Evolutionary conservation across 1,284 basidiomycete species (phyloP).

Genomic region (Ceratobasidium sp.): DNA sequence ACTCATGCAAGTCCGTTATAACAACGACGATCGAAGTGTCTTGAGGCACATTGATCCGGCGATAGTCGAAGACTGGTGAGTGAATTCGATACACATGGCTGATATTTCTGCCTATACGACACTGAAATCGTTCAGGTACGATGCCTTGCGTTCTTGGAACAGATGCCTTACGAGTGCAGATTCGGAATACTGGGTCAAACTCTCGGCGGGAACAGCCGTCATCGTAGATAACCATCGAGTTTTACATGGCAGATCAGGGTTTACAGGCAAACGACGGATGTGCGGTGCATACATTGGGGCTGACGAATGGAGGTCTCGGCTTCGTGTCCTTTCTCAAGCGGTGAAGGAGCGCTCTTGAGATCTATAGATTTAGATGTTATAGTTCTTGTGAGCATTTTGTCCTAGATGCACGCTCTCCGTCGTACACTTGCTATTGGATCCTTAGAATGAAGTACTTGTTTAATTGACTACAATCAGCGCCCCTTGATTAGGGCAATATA

Average conservation of each 20-base stretch:
- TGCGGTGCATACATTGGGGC: conserved; percentile 95
- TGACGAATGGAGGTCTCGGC: conserved; percentile 89
- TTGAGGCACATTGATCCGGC: conserved; percentile 72
- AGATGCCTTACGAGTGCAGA: conserved; percentile 80
- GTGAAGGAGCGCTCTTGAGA: conserved; percentile 37
- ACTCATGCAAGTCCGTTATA: conserved; percentile 89
- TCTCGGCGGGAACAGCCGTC: conserved; percentile 87
- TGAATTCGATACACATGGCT: conserved; percentile 12
- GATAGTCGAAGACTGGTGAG: conserved; percentile 79
- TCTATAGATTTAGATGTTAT: too few relatives aligned
- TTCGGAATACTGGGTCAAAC: conserved; percentile 92
- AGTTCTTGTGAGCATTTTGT: too few relatives aligned
- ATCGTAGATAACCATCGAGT: conserved; percentile 96
- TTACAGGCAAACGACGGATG: conserved; percentile 89
- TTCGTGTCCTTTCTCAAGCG: conserved; percentile 73
- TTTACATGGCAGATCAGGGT: conserved; percentile 91
- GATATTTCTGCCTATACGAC: neutral
- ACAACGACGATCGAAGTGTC: conserved; percentile 93
- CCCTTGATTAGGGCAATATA: conserved; percentile 4
- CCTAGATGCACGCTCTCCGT: neutral
- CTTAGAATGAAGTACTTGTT: neutral
- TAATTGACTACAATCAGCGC: conserved; percentile 4
- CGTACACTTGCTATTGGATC: neutral
- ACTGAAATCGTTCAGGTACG: conserved; percentile 72
- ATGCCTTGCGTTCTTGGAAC: conserved; percentile 86